Evolutionary conservation across 192 early-diverging fungal species (phyloP), one percentile per base, ranked within the genome.

Genomic region (Coemansia pectinata): DNA sequence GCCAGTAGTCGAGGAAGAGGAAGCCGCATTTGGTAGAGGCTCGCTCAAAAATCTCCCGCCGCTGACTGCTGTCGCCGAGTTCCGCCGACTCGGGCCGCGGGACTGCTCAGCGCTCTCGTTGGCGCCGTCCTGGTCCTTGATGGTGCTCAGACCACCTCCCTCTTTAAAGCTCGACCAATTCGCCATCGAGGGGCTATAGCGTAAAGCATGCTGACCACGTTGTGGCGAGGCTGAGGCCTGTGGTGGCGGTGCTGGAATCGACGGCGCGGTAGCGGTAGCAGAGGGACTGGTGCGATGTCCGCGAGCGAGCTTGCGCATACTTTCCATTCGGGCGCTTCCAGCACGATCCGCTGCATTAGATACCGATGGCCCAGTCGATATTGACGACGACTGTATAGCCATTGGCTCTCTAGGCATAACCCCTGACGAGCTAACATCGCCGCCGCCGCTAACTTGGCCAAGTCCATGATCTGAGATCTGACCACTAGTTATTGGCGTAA

Each of bases 121-220:
- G 19, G 64, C 11, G 10, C 68, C 71, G 7, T 74, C 75, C n/a
- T 73, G 70, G 55, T 78, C 76, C 23, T 47, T 69, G 25, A 76
- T 78, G 1, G 76, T 70, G 62, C 67, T 68, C 19, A 76, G 50
- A 17, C 53, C 40, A 12, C 58, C 34, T 38, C 55, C 60, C 5
- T 84, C 81, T 50, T 71, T 75, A 61, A 71, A 76, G 73, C 71
- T 84, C 4, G 73, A 69, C 81, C 73, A 84, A 29, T 39, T 60
- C 2, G 50, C 42, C 61, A 73, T 55, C 4, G 73, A 78, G 19
- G 81, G 81, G 41, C 81, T 84, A 50, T 73, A 78, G 48, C 76
- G 76, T 19, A 39, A 17, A 27, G 38, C 2, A 11, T 68, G 70
- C 68, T 70, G 72, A 0, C 41, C 47, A 17, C 69, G 72, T 40